Percentiles rank a stretch among this genome's conserved stretches.
These are phyloP conservation scores for Pyrenophora teres DNA, from an alignment of 2,329 filamentous ascomycete species.

Conservation along the genomic window DNA sequence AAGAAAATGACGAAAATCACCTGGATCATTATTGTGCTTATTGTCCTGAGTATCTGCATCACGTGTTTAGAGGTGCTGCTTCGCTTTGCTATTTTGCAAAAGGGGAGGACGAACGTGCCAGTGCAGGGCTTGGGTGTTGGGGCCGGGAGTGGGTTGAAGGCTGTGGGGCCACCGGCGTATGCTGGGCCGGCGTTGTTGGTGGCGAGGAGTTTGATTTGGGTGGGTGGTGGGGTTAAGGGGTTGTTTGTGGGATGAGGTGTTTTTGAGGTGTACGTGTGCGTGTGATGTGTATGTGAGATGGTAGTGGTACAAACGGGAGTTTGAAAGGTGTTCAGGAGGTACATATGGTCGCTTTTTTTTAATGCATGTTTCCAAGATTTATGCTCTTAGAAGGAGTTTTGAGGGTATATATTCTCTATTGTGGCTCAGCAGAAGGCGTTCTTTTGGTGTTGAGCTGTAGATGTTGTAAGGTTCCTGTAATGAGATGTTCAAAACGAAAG, in stretches of 20 bases:
- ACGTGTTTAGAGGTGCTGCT: constrained; percentile 88
- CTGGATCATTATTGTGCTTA: constrained; percentile 97
- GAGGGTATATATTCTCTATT: no score
- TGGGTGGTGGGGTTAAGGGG: constrained; percentile 24
- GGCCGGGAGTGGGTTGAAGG: constrained; percentile 12
- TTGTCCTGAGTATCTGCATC: constrained; percentile 86
- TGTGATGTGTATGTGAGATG: background rate
- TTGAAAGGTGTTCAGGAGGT: background rate
- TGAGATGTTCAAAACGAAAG: no score
- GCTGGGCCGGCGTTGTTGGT: constrained; percentile 37
- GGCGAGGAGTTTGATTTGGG: constrained; percentile 33
- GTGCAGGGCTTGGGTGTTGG: background rate
- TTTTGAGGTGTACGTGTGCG: no score
- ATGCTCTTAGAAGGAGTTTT: no score
- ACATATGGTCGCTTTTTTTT: no score
- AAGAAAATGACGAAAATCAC: constrained; percentile 96
- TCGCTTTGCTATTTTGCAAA: constrained; percentile 63
- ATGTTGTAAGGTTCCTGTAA: no score
- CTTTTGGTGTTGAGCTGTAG: no score
- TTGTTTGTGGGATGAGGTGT: constrained; percentile 10
- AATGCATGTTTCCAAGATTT: background rate
- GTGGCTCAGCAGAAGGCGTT: no score
- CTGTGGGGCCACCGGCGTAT: constrained; percentile 19
- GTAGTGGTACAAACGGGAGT: background rate
- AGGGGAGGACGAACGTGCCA: constrained; percentile 26